Conservation (phyloP, 2,329 filamentous ascomycete genomes). For the Didymella pomorum region DNA sequence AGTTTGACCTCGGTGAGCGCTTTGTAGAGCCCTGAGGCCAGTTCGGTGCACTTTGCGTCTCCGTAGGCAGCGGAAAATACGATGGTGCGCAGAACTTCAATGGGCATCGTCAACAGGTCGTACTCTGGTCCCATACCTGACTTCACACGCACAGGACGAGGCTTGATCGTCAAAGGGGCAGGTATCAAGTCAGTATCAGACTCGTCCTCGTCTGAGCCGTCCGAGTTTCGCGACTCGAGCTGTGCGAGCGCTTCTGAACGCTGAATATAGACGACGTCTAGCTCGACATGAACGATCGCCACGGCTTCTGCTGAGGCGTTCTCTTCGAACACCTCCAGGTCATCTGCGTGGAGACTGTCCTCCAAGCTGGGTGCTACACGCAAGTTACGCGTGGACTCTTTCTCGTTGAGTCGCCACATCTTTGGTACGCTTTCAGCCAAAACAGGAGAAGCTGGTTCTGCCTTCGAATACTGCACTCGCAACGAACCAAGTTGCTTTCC, state of each 20-base stretch:
- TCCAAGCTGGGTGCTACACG: constrained; percentile 11
- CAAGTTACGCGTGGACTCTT: background rate
- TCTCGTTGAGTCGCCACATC: background rate
- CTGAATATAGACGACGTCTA: constrained; percentile 4
- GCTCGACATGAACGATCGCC: constrained; percentile 5
- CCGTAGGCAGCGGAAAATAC: constrained; percentile 6
- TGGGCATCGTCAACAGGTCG: constrained; percentile 1
- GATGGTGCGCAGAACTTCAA: background rate
- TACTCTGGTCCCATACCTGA: background rate
- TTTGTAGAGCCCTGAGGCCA: background rate
- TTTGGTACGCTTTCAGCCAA: background rate
- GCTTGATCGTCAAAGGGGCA: background rate
- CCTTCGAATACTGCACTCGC: constrained; percentile 3
- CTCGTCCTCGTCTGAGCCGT: background rate
- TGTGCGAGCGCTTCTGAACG: background rate
- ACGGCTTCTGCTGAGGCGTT: background rate
- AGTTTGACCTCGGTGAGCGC: background rate
- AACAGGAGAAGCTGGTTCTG: background rate
- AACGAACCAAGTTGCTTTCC: background rate
- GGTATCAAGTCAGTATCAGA: background rate
- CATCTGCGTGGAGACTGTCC: background rate
- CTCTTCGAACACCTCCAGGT: constrained; percentile 9
- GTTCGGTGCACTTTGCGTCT: background rate
- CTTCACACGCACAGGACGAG: background rate
- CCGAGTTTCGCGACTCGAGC: background rate